Conservation (phyloP, 768 basidiomycete genomes). For the Hirschioporus abietinus region DNA sequence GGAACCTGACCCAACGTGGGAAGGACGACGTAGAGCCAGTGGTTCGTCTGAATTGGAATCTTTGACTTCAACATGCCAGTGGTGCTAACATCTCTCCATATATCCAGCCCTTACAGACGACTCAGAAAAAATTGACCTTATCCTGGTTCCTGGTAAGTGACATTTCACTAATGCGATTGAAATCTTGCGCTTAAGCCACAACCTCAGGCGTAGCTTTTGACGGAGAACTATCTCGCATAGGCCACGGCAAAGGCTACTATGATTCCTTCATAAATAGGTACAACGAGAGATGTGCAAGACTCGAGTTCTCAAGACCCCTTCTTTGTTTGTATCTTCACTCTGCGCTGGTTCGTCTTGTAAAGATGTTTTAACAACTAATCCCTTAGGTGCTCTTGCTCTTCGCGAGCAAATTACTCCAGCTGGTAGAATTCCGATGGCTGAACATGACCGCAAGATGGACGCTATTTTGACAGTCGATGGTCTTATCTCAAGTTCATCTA, state of each 20-base stretch:
- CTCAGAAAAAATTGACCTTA: slow-evolving; percentile 48
- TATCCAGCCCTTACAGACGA: slow-evolving; percentile 31
- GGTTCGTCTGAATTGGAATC: slow-evolving; percentile 36
- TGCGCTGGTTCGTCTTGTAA: slow-evolving; percentile 11
- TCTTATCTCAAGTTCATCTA: slow-evolving; percentile 17
- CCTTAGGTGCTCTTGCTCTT: slow-evolving; percentile 57
- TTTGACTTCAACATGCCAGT: slow-evolving; percentile 1
- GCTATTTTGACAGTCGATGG: slow-evolving; percentile 47
- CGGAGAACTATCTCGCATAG: slow-evolving; percentile 58
- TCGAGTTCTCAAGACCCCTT: slow-evolving; percentile 42
- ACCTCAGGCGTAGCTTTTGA: slow-evolving; percentile 70
- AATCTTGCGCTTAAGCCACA: no score
- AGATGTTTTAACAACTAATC: slow-evolving; percentile 11
- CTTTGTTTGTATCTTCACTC: slow-evolving; percentile 42
- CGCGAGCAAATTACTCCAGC: slow-evolving; percentile 55
- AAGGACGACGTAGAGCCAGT: slow-evolving; percentile 38
- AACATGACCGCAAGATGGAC: slow-evolving; percentile 63
- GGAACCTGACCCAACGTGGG: slow-evolving; percentile 49
- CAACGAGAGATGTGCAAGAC: slow-evolving; percentile 21
- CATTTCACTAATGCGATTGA: no score
- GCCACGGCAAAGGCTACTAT: slow-evolving; percentile 83
- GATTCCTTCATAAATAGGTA: slow-evolving; percentile 67
- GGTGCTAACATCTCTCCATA: slow-evolving; percentile 3
- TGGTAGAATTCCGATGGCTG: slow-evolving; percentile 46
- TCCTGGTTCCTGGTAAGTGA: slow-evolving; percentile 58